Conservation (phyloP, 352 stramenopile species). For the Pythium pyrilobum region DNA sequence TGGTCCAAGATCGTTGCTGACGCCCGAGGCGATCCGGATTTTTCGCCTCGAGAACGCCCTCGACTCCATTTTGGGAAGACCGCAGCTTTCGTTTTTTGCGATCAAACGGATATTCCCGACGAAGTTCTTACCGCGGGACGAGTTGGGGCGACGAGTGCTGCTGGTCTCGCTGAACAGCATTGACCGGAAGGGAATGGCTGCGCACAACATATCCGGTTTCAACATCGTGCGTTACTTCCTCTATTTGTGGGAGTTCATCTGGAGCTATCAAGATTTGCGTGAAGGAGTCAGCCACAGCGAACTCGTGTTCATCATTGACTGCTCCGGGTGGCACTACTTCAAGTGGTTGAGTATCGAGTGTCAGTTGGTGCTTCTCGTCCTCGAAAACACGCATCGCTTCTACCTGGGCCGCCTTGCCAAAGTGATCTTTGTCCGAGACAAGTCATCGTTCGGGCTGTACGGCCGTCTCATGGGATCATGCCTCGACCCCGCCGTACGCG, state of each 20-base stretch:
- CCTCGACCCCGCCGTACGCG: constrained; percentile 2
- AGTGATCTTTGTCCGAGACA: constrained; percentile 18
- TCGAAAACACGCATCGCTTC: constrained; percentile 20
- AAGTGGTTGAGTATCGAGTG: constrained; percentile 22
- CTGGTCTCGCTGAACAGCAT: constrained; percentile 19
- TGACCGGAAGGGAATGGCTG: constrained; percentile 13
- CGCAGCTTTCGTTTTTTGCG: constrained; percentile 28
- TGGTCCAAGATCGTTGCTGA: neutral
- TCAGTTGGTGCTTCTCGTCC: constrained; percentile 19
- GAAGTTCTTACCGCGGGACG: constrained; percentile 21
- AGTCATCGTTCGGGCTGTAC: constrained; percentile 14
- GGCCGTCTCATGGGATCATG: neutral
- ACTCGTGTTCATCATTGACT: constrained; percentile 30
- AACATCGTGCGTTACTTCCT: constrained; percentile 31
- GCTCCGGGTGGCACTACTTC: constrained; percentile 22
- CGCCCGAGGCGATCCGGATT: constrained; percentile 13
- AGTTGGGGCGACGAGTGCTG: constrained; percentile 20
- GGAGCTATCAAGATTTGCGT: constrained; percentile 33
- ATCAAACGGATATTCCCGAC: constrained; percentile 33
- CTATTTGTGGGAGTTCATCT: constrained; percentile 46
- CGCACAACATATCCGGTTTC: constrained; percentile 25
- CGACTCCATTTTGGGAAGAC: constrained; percentile 30
- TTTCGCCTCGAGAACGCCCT: constrained; percentile 36
- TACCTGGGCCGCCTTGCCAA: constrained; percentile 24
- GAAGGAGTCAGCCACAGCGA: constrained; percentile 24